Percentiles rank a stretch among this genome's conserved stretches.
phyloP scores from a whole-genome alignment of 225 moss, liverwort and hornwort species.

The Bryum argenteum region DNA sequence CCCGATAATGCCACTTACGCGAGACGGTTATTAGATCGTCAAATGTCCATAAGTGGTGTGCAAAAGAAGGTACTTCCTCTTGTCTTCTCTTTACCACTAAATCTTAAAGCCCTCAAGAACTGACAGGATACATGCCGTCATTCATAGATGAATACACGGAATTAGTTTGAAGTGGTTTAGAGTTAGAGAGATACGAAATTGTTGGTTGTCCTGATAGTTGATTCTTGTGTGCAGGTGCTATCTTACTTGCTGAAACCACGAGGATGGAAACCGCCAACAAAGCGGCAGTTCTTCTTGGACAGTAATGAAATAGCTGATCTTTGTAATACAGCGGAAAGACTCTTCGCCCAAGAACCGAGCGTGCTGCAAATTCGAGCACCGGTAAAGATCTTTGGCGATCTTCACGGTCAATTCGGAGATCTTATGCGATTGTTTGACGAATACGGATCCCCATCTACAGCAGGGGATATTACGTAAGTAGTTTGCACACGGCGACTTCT shows the following conservation, averaged over 20 bases:
- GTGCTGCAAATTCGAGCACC: constrained; percentile 70
- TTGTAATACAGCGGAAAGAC: constrained; percentile 59
- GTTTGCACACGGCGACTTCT: constrained; percentile 11
- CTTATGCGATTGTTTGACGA: constrained; percentile 78
- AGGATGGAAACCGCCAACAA: constrained; percentile 74
- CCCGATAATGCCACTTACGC: constrained; percentile 62
- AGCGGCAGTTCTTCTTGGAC: constrained; percentile 73
- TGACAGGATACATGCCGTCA: neutral
- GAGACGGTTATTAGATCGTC: constrained; percentile 65
- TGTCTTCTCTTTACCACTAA: neutral
- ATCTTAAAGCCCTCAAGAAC: neutral
- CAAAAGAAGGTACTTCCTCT: constrained; percentile 58
- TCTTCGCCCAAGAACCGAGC: constrained; percentile 73
- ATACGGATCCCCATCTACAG: constrained; percentile 73
- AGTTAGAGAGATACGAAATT: neutral
- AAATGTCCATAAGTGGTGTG: constrained; percentile 74
- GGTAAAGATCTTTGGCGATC: constrained; percentile 70
- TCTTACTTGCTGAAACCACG: constrained; percentile 68
- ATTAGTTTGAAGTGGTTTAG: neutral
- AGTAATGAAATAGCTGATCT: constrained; percentile 71
- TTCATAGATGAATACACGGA: neutral
- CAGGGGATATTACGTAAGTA: constrained; percentile 69
- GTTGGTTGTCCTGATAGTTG: constrained; percentile 16
- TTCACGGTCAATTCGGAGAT: constrained; percentile 76
- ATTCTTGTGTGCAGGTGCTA: constrained; percentile 51